These are phyloP conservation scores for Starmerella lactis-condensi DNA, from an alignment of 805 yeast species.

Conservation along the genomic window DNA sequence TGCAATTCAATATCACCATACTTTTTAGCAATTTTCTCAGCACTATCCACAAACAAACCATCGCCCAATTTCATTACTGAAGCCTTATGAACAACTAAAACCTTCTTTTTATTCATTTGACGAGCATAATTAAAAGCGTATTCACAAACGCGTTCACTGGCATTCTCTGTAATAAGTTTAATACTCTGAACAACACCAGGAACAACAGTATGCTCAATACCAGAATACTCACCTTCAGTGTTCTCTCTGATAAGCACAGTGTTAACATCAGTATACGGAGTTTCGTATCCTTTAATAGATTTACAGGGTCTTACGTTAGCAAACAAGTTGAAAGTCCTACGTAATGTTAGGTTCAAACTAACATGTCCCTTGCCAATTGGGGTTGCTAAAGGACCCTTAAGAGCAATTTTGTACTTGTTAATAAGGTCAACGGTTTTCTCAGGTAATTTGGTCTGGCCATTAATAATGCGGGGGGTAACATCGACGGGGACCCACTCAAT, in stretches of 20 bases:
- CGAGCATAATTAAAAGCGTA: conserved; percentile 94
- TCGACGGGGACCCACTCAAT: conserved; percentile 94
- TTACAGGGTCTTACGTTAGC: conserved; percentile 97
- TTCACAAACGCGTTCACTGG: conserved; percentile 89
- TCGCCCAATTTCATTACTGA: conserved; percentile 96
- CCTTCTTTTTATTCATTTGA: conserved; percentile 69
- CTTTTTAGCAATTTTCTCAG: conserved; percentile 73
- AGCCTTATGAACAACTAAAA: conserved; percentile 93
- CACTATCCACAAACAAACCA: conserved; percentile 86
- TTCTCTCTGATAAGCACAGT: conserved; percentile 94
- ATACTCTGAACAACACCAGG: conserved; percentile 98
- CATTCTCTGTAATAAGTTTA: conserved; percentile 89
- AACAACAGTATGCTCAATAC: conserved; percentile 93
- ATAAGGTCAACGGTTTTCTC: conserved; percentile 80
- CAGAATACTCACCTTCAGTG: conserved; percentile 98
- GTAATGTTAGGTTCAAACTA: conserved; percentile 87
- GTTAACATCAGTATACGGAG: conserved; percentile 77
- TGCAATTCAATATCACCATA: conserved; percentile 76
- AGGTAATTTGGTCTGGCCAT: conserved; percentile 88
- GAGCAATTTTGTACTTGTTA: conserved; percentile 81
- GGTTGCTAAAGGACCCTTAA: conserved; percentile 96
- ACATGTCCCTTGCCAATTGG: conserved; percentile 98
- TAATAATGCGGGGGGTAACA: conserved; percentile 78
- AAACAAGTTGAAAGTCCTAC: conserved; percentile 88
- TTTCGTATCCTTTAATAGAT: conserved; percentile 80